phyloP scores from a whole-genome alignment of 192 early-diverging fungal species.

The Entophlyctis helioformis region DNA sequence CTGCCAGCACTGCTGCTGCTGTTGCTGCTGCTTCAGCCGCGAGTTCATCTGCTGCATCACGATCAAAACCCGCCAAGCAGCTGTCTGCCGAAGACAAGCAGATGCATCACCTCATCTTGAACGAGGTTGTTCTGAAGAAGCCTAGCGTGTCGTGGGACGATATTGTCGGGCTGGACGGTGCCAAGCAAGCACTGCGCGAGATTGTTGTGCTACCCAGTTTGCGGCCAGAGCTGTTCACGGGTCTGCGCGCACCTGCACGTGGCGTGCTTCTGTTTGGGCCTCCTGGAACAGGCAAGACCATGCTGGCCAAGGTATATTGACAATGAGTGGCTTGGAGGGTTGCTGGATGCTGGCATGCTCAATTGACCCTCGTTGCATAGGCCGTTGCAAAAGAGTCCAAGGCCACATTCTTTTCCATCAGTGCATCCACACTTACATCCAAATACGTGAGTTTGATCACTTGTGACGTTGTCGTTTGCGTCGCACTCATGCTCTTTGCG shows the following conservation, averaged over 20 bases:
- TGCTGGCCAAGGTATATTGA: conserved; percentile 37
- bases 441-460: conserved; percentile 28
- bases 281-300: conserved; percentile 45
- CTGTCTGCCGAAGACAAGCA: no score
- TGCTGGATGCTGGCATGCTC: no score
- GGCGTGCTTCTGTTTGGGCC: conserved; percentile 43
- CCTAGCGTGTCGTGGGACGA: conserved; percentile 35
- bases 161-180: conserved; percentile 35
- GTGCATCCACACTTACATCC: conserved; percentile 38
- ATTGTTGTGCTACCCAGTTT: conserved; percentile 43
- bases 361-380: no score
- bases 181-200: conserved; percentile 37
- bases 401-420: conserved; percentile 42
- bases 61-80: no score
- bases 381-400: conserved; percentile 36
- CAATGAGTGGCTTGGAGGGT: no score
- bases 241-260: conserved; percentile 32
- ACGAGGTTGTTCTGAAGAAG: conserved; percentile 35
- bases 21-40: no score
- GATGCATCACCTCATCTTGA: conserved; percentile 33
- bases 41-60: no score
- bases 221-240: conserved; percentile 45
- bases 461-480: neutral
- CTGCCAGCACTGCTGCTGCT: no score
- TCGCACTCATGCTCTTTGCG: neutral